Conservation (phyloP, 108 stramenopile species). For the Licmophora abbreviata region DNA sequence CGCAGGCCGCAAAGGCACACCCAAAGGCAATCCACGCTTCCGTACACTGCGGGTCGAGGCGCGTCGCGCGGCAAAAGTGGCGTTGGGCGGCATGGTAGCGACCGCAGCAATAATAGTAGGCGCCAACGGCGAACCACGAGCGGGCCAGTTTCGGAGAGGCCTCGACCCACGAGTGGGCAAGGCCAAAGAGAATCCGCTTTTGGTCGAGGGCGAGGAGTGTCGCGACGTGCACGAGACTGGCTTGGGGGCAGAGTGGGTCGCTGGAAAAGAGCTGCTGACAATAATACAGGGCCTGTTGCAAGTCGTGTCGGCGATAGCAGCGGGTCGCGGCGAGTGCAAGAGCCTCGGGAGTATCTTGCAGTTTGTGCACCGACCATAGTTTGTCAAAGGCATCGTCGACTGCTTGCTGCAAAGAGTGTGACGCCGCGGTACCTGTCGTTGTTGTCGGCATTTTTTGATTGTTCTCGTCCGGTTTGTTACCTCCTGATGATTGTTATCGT, state of each 20-base stretch:
- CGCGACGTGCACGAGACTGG: constrained; percentile 61
- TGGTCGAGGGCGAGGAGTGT: constrained; percentile 68
- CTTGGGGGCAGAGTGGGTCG: constrained; percentile 62
- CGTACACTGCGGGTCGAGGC: constrained; percentile 75
- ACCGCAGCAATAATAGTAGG: constrained; percentile 83
- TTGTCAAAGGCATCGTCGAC: constrained; percentile 54
- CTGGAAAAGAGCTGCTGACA: constrained; percentile 47
- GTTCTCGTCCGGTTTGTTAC: background rate
- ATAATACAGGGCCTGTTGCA: constrained; percentile 43
- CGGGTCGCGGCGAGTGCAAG: constrained; percentile 68
- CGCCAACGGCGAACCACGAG: constrained; percentile 91
- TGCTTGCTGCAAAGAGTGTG: constrained; percentile 11
- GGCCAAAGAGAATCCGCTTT: constrained; percentile 82
- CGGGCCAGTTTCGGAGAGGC: constrained; percentile 71
- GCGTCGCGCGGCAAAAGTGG: constrained; percentile 85
- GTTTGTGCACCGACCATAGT: constrained; percentile 38
- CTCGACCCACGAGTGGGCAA: constrained; percentile 92
- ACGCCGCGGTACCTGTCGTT: background rate
- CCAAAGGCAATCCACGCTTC: constrained; percentile 95
- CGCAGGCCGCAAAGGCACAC: constrained; percentile 85
- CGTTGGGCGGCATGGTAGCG: constrained; percentile 89
- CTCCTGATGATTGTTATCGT: constrained; percentile 3
- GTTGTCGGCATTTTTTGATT: constrained; percentile 2
- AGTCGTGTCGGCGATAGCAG: constrained; percentile 59
- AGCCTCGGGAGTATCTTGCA: constrained; percentile 58